Conservation (phyloP, 306 rosid species). For the Cucumis hystrix region DNA sequence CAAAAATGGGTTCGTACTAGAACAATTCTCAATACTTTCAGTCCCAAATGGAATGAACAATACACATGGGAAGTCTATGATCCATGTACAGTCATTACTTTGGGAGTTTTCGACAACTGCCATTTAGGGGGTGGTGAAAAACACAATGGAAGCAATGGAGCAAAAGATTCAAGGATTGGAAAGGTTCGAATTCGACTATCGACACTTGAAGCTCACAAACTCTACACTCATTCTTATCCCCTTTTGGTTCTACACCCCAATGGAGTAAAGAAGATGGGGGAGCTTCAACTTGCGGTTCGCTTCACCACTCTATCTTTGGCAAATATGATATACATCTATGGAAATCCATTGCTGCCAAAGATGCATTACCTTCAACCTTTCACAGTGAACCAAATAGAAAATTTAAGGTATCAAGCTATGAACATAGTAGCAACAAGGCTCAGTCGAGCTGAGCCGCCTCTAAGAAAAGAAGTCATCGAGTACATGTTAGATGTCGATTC, state of each 20-base stretch:
- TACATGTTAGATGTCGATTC: conserved; percentile 95
- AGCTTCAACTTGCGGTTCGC: conserved; percentile 78
- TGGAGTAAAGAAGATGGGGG: conserved; percentile 94
- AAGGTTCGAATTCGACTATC: conserved; percentile 88
- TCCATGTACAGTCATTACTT: conserved; percentile 78
- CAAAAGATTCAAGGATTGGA: conserved; percentile 63
- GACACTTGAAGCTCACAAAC: conserved; percentile 63
- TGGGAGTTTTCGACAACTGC: conserved; percentile 79
- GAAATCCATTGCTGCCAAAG: conserved; percentile 87
- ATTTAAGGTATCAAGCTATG: conserved; percentile 79
- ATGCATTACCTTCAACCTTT: conserved; percentile 86
- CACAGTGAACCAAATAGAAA: conserved; percentile 83
- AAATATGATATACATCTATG: conserved; percentile 52
- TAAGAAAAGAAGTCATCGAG: conserved; percentile 80
- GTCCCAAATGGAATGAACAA: conserved; percentile 94
- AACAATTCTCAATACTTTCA: conserved; percentile 58
- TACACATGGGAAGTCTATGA: conserved; percentile 95
- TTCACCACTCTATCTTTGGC: conserved; percentile 78
- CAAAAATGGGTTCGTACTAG: conserved; percentile 94
- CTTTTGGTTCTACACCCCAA: conserved; percentile 67
- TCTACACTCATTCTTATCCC: conserved; percentile 63
- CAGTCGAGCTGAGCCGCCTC: conserved; percentile 82
- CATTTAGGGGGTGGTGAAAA: conserved; percentile 58
- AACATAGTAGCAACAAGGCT: conserved; percentile 67
- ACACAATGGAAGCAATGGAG: conserved; percentile 15